A percentile compares a stretch with the other conserved stretches of the same genome.
Evolutionary conservation across 805 yeast genomes (phyloP).

Genomic region (Suhomyces vadensis): DNA sequence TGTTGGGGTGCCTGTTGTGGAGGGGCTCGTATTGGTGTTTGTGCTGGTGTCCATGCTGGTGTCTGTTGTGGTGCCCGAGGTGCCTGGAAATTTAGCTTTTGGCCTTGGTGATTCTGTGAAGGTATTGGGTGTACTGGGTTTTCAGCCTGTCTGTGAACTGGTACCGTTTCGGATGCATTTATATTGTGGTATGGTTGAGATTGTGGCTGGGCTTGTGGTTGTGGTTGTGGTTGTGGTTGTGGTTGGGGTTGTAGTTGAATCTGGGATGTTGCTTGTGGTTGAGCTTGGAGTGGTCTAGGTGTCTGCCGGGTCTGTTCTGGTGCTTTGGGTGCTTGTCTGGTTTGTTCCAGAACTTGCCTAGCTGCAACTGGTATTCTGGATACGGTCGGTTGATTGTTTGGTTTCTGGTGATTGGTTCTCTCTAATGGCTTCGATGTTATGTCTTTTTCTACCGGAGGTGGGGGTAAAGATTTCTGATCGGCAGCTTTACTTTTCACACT

Average conservation of each 20-base stretch:
- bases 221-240: too few relatives aligned
- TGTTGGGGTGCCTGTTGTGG: background rate
- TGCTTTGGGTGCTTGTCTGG: background rate
- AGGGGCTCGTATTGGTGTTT: background rate
- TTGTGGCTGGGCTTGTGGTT: too few relatives aligned
- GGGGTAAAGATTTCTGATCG: conserved; percentile 14
- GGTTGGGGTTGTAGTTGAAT: too few relatives aligned
- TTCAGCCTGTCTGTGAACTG: background rate
- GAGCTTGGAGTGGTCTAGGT: too few relatives aligned
- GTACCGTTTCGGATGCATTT: too few relatives aligned
- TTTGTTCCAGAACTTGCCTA: too few relatives aligned
- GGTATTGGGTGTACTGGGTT: background rate
- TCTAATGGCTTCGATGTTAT: background rate
- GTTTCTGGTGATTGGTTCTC: background rate
- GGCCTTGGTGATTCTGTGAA: too few relatives aligned
- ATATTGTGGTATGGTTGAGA: too few relatives aligned
- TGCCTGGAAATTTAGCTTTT: background rate
- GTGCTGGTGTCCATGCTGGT: background rate
- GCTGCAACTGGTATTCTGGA: background rate
- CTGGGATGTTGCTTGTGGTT: too few relatives aligned
- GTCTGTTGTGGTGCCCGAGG: background rate
- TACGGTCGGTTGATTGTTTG: background rate
- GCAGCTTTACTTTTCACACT: conserved; percentile 22
- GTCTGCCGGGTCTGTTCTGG: too few relatives aligned
- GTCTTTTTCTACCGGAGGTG: conserved; percentile 7